Evolutionary conservation across 129 eudicot species (phyloP), one percentile per base, ranked within the genome.

Genomic region (Tagetes patula): DNA sequence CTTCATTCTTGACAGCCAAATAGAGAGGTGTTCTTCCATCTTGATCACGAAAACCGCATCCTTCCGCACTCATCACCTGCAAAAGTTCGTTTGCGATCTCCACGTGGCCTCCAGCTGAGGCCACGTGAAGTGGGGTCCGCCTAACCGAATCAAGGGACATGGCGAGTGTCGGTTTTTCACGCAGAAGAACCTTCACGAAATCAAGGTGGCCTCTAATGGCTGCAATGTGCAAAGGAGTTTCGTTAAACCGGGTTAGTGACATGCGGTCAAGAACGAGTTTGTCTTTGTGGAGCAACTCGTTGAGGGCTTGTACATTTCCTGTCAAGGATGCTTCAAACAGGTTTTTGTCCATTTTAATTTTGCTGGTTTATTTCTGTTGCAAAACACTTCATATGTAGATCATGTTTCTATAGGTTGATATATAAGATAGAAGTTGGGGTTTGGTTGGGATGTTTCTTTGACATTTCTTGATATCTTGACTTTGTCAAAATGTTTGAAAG

Each of bases 131-230:
- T 0, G 77, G 40, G 9, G 82, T 70, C 32, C 72, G 65, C 65
- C 72, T 78, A 3, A 0, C 1, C 11, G 50, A 70, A 34, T 72
- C 77, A 36, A 61, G 77, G 11, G 66, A 78, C 69, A 34, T 34
- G 52, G 72, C 56, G 10, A 78, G 82, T 42, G 46, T 45, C 32
- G 77, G 82, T 55, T 70, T 78, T 36, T 41, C 32, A 10, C 6
- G 8, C 39, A 71, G 46, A 40, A 78, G 60, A 50, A 70, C 49
- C 33, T 11, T 63, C 6, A 45, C 42, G 20, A 71, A 63, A 41
- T 78, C 73, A n/a, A 61, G 72, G 76, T 78, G 77, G 59, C 82
- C 82, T 70, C 64, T 52, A 48, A 53, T 14, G 82, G 82, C 48
- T 2, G 77, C 77, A 71, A 78, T 78, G 61, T 64, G 67, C 46